phyloP scores from a whole-genome alignment of 2,329 filamentous ascomycete genomes.

The Coleophoma crateriformis region DNA sequence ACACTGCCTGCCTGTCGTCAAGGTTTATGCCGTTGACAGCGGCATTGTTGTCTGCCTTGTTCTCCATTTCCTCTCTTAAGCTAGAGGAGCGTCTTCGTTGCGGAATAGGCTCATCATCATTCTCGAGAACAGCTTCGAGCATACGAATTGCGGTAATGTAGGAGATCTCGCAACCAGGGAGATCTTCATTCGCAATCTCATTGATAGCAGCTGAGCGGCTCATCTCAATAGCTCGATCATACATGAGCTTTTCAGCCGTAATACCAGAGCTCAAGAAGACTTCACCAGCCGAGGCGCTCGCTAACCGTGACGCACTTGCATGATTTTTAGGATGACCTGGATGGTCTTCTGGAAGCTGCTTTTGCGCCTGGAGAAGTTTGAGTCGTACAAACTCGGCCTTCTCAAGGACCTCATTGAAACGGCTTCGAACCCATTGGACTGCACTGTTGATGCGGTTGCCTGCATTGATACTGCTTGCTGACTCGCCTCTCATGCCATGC shows the following conservation, averaged over 20 bases:
- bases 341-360: constrained; percentile 76
- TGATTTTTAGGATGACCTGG: constrained; percentile 81
- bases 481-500: constrained; percentile 33
- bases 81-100: constrained; percentile 33
- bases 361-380: constrained; percentile 82
- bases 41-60: constrained; percentile 37
- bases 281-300: constrained; percentile 57
- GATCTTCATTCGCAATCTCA: constrained; percentile 87
- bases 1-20: constrained; percentile 68
- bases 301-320: constrained; percentile 48
- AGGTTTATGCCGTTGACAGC: constrained; percentile 51
- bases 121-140: constrained; percentile 90
- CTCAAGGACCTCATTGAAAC: constrained; percentile 95
- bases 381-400: constrained; percentile 93
- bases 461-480: constrained; percentile 33
- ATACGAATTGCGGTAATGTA: constrained; percentile 92
- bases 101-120: constrained; percentile 56
- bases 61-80: constrained; percentile 35
- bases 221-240: constrained; percentile 96
- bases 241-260: constrained; percentile 96
- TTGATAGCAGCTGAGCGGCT: constrained; percentile 90
- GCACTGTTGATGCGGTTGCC: constrained; percentile 77
- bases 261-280: constrained; percentile 83
- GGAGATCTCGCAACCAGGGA: constrained; percentile 82
- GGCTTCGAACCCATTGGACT: constrained; percentile 88